Evolutionary conservation across 1,139 yeast genomes (phyloP), one percentile per base, ranked within the genome.

Genomic region (Wickerhamomyces sp.): DNA sequence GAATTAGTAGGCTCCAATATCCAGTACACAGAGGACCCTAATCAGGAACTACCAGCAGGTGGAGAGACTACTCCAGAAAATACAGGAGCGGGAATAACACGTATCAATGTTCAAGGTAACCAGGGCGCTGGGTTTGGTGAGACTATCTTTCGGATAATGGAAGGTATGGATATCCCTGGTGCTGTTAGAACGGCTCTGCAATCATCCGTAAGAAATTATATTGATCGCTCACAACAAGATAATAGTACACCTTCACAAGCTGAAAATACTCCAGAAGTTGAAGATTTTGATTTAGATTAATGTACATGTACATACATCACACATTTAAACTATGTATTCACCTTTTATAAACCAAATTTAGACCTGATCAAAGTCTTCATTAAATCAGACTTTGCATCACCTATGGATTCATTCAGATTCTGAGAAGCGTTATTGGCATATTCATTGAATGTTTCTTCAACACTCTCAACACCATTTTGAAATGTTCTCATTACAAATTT

Each of bases 401-500:
- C 79, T 22, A 74, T 57, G 0, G 75, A 60, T 13, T 77, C 83
- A 41, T 64, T 72, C 67, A 80, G 64, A 8, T 72, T 60, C 47
- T 79, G 81, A 46, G 76, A 72, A 35, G 78, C 64, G 28, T 63
- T 67, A 33, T 67, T 72, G 3, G 86, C 86, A 48, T 77, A 78
- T 21, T 76, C 79, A 52, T 77, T 74, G 38, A 79, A 57, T 4
- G 72, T 63, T 45, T 76, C 81, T 53, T 78, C 86, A 13, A 76
- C 61, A 5, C 64, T 54, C 36, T 78, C 83, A 41, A 76, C 59
- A 0, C 81, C 80, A 25, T 67, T 65, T 45, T 76, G 80, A 17
- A 80, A 48, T 4, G 68, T 61, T 46, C 74, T 69, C 58, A 76
- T 64, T 35, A 77, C 64, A 5, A 56, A 54, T 39, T 56, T 60